phyloP scores from a whole-genome alignment of 2,329 filamentous ascomycete species.

The Hymenoscyphus scutula region DNA sequence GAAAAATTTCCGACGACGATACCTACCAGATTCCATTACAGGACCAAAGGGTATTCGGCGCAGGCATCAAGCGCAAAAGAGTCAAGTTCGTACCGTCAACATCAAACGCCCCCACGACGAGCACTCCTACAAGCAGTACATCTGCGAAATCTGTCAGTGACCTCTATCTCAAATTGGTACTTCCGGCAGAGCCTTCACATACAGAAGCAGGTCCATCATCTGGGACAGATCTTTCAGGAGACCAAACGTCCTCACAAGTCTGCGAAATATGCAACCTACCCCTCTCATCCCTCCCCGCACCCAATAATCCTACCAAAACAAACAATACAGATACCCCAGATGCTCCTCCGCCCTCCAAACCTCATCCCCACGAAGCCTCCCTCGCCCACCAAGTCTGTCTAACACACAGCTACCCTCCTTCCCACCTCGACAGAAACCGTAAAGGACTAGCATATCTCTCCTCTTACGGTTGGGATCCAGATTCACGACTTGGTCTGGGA shows the following conservation, averaged over 20 bases:
- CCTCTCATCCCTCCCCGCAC: constrained; percentile 44
- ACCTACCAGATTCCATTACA: constrained; percentile 56
- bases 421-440: constrained; percentile 64
- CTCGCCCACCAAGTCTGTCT: constrained; percentile 71
- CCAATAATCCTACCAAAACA: background rate
- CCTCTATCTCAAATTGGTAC: constrained; percentile 65
- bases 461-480: constrained; percentile 72
- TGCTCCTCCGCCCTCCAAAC: constrained; percentile 20
- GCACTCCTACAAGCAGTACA: constrained; percentile 34
- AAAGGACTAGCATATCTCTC: constrained; percentile 68
- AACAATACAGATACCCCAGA: background rate
- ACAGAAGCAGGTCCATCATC: background rate
- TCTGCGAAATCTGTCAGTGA: constrained; percentile 42
- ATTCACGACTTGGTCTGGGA: constrained; percentile 70
- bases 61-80: constrained; percentile 59
- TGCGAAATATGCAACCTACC: constrained; percentile 64
- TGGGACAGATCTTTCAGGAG: background rate
- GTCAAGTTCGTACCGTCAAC: constrained; percentile 54
- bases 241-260: constrained; percentile 19
- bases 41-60: constrained; percentile 59
- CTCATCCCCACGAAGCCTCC: constrained; percentile 53
- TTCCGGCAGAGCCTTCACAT: constrained; percentile 36
- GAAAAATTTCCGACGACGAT: constrained; percentile 44
- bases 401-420: constrained; percentile 68
- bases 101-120: constrained; percentile 24